Evolutionary conservation across 2,329 filamentous ascomycete species (phyloP), one percentile per base, ranked within the genome.

Genomic region (Alternaria hordeiaustralica): DNA sequence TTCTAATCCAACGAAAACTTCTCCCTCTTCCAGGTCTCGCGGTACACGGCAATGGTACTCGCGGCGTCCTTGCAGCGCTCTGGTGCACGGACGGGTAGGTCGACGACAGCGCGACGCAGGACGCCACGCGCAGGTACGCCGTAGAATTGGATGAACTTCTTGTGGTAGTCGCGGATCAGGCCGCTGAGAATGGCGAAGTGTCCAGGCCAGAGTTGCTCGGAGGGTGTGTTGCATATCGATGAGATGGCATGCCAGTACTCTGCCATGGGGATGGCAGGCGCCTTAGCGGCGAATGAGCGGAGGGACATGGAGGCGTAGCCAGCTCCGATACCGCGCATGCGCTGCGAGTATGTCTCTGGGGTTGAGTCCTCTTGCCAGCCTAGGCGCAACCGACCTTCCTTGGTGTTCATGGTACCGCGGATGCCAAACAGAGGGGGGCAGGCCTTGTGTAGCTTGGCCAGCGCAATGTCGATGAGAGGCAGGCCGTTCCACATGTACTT

Each of bases 381-480:
- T 7, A 80, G 69, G 6, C 75, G 72, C 25, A 66, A 58, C 25
- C 72, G 72, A 28, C 78, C 78, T 57, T 71, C 63, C 15, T 67
- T 86, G 1, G 90, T 96, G 65, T 86, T 89, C 77, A 97, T 93
- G 65, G 84, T 89, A 23, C 93, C 94, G 46, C 88, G 86, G 68
- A 94, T 88, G 18, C 95, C 95, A 77, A 96, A 98, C 0, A 99
- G 84, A 2, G 94, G 90, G 0, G 96, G 95, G 72, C 93, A 97
- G 4, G 88, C 85, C 15, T 92, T 85, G 63, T 94, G 89, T 73
- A 92, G 92, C 79, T 98, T 97, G 58, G 94, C 90, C 73, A 97
- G 90, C 28, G 98, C 84, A 63, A 98, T 92, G 75, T 96, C 92
- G 56, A 93, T 90, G 61, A 97, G 84, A 1, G 90, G 86, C 51